Evolutionary conservation across 371 early-diverging fungal species (phyloP).

Genomic region (Chytridium lagenaria): DNA sequence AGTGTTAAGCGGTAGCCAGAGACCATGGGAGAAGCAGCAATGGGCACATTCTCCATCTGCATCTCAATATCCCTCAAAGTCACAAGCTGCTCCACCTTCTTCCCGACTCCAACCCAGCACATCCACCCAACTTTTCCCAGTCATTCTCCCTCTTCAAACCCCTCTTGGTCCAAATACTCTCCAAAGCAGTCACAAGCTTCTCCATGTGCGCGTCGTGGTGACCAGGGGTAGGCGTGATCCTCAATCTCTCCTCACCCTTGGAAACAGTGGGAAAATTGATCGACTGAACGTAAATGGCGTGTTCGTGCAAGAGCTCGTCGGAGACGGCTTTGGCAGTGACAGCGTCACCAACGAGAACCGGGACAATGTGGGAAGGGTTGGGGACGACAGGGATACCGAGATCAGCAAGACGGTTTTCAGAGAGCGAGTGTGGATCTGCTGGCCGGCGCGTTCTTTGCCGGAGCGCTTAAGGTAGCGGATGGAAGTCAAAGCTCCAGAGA

Average conservation of each 20-base stretch:
- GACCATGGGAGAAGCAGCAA: no score
- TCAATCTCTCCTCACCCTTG: conserved; percentile 93
- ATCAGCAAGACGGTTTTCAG: conserved; percentile 83
- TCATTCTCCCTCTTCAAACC: conserved; percentile 82
- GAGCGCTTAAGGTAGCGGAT: conserved; percentile 89
- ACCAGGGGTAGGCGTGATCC: conserved; percentile 97
- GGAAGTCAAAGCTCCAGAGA: conserved; percentile 89
- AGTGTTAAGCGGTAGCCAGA: no score
- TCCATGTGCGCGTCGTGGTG: conserved; percentile 78
- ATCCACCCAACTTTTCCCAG: conserved; percentile 86
- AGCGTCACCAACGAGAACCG: conserved; percentile 96
- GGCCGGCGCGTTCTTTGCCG: conserved; percentile 83
- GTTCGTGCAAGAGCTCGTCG: conserved; percentile 85
- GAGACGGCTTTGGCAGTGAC: conserved; percentile 90
- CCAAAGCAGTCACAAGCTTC: conserved; percentile 82
- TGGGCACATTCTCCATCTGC: conserved; percentile 1
- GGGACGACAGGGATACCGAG: conserved; percentile 96
- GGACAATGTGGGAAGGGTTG: conserved; percentile 98
- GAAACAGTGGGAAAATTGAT: conserved; percentile 98
- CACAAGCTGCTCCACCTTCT: conserved; percentile 45
- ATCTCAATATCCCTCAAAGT: conserved; percentile 1
- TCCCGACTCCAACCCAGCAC: conserved; percentile 82
- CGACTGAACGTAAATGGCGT: conserved; percentile 95
- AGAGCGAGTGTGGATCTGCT: conserved; percentile 87
- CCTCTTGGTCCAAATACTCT: conserved; percentile 85